Percentiles rank a stretch among this genome's conserved stretches.
These are phyloP conservation scores for Verticillium alfalfae DNA, from an alignment of 2,329 filamentous ascomycete genomes.

Conservation along the genomic window DNA sequence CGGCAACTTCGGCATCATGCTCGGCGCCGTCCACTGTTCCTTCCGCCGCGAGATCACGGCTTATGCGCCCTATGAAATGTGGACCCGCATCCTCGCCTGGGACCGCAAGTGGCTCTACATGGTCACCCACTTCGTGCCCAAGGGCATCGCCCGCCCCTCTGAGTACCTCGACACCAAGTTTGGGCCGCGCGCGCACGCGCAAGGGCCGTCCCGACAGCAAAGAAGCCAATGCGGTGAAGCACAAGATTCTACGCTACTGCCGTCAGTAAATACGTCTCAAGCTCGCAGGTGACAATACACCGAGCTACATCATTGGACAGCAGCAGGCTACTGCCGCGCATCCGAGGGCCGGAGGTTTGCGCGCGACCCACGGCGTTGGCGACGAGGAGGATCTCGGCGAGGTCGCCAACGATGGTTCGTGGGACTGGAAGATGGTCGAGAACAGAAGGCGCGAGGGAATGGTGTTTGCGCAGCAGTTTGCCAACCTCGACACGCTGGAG, in stretches of 20 bases:
- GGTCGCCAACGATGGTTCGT: conserved; percentile 29
- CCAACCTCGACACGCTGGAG: conserved; percentile 48
- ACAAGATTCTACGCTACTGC: conserved; percentile 68
- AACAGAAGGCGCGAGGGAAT: conserved; percentile 49
- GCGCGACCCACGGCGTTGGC: conserved; percentile 34
- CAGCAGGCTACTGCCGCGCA: conserved; percentile 68
- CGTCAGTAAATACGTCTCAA: conserved; percentile 79
- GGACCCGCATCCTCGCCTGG: conserved; percentile 66
- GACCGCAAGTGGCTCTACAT: conserved; percentile 80
- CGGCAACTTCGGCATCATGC: conserved; percentile 55
- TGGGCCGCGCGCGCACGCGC: conserved; percentile 24
- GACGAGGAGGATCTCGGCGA: conserved; percentile 30
- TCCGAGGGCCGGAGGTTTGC: too few species aligned
- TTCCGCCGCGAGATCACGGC: conserved; percentile 71
- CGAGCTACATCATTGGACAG: conserved; percentile 67
- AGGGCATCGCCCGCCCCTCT: conserved; percentile 50
- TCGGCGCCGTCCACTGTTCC: conserved; percentile 68
- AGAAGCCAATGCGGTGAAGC: conserved; percentile 47
- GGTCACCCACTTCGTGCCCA: conserved; percentile 66
- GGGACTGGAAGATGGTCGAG: conserved; percentile 57
- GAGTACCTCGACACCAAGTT: conserved; percentile 45
- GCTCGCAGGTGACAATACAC: conserved; percentile 75
- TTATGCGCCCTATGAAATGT: conserved; percentile 67
- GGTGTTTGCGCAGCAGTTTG: conserved; percentile 49
- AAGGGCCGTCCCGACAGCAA: conserved; percentile 16